These are phyloP conservation scores for Penicillium psychrosexuale DNA, from an alignment of 2,329 filamentous ascomycete genomes.

Conservation along the genomic window DNA sequence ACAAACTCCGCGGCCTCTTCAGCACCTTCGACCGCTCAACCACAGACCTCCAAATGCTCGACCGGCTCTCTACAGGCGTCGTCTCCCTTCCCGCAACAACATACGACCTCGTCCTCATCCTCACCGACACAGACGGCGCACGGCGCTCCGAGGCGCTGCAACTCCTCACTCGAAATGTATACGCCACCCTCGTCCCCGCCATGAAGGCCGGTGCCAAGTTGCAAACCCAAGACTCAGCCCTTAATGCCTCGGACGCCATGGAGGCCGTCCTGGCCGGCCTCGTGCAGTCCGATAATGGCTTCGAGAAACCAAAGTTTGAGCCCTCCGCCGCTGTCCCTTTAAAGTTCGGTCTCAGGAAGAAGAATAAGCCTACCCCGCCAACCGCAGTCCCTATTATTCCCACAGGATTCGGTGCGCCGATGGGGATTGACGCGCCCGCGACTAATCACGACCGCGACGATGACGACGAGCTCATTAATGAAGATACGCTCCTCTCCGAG, in stretches of 20 bases:
- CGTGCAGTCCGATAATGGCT: constrained; percentile 46
- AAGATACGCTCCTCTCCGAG: constrained; percentile 80
- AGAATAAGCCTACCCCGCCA: constrained; percentile 24
- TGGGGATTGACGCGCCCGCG: constrained; percentile 39
- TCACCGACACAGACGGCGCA: constrained; percentile 72
- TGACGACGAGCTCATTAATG: constrained; percentile 86
- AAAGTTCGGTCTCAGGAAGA: constrained; percentile 64
- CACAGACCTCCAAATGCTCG: constrained; percentile 96
- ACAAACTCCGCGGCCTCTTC: constrained; percentile 69
- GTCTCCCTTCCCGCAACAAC: constrained; percentile 71
- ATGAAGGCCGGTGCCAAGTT: constrained; percentile 65
- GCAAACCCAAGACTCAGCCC: constrained; percentile 62
- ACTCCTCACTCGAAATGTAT: constrained; percentile 65
- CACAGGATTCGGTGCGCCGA: constrained; percentile 39
- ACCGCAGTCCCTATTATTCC: constrained; percentile 18
- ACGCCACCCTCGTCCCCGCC: constrained; percentile 65
- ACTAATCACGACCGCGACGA: constrained; percentile 50
- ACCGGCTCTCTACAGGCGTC: constrained; percentile 79
- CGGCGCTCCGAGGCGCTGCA: constrained; percentile 59
- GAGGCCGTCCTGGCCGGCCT: constrained; percentile 28
- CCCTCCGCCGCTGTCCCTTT: constrained; percentile 58
- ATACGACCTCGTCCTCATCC: constrained; percentile 81
- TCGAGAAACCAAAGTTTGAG: constrained; percentile 68
- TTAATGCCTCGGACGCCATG: constrained; percentile 39
- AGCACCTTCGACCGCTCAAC: constrained; percentile 67